Evolutionary conservation across 257 asterid species (phyloP).

Genomic region (Solanum habrochaites): DNA sequence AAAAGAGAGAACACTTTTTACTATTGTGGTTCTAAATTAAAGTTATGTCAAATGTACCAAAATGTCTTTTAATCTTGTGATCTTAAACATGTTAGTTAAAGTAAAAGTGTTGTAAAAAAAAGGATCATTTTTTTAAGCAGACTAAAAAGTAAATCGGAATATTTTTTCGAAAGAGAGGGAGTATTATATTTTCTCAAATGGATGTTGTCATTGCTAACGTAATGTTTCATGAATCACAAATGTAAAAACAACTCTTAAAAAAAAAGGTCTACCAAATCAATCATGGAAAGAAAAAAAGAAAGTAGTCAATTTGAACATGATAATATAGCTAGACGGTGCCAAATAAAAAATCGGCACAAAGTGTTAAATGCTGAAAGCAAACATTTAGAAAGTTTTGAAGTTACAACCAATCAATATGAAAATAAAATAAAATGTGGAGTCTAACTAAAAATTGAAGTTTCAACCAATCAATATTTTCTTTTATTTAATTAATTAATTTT

Average conservation of each 20-base stretch:
- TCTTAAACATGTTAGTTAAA: too few relatives aligned
- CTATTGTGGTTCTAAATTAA: too few relatives aligned
- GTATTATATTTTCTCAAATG: neutral
- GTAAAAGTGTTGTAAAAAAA: too few relatives aligned
- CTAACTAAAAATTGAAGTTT: neutral
- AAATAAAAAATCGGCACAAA: neutral
- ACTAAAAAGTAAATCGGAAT: too few relatives aligned
- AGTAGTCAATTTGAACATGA: neutral
- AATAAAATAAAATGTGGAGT: neutral
- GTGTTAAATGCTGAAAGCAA: neutral
- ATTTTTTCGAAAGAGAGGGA: too few relatives aligned
- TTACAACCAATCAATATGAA: neutral
- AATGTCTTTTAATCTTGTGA: too few relatives aligned
- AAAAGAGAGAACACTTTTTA: too few relatives aligned
- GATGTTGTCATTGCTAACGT: neutral
- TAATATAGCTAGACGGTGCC: neutral
- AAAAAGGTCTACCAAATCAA: neutral
- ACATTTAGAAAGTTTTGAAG: neutral
- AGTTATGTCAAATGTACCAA: too few relatives aligned
- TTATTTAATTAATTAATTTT: too few relatives aligned
- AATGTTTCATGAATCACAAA: neutral
- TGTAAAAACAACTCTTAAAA: neutral
- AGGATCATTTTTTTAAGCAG: too few relatives aligned
- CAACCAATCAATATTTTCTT: neutral
- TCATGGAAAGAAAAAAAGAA: neutral